These are phyloP conservation scores for Arxiozyma telluris DNA, from an alignment of 1,139 yeast species.

Conservation along the genomic window DNA sequence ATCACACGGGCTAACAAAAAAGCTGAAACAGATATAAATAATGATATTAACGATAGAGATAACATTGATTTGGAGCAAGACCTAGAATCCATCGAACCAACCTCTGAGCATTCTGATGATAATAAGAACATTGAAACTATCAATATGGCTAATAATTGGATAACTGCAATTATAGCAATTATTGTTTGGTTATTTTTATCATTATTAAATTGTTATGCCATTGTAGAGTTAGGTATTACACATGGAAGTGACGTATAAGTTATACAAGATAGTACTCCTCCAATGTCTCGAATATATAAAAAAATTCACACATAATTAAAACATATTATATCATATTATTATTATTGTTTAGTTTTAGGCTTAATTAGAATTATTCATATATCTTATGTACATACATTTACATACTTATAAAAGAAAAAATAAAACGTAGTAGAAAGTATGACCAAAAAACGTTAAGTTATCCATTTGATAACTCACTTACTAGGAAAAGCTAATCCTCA, in stretches of 20 bases:
- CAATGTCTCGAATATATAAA: no score
- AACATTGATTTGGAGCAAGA: background rate
- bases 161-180: slow-evolving; percentile 39
- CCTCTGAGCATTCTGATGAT: slow-evolving; percentile 5
- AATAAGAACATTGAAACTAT: slow-evolving; percentile 27
- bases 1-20: slow-evolving; percentile 14
- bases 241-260: slow-evolving; percentile 19
- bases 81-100: background rate
- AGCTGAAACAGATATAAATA: slow-evolving; percentile 5
- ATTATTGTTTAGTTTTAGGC: background rate
- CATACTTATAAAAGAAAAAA: background rate
- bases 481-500: no score
- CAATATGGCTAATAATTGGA: slow-evolving; percentile 56
- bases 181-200: slow-evolving; percentile 58
- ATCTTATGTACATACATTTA: background rate
- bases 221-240: slow-evolving; percentile 39
- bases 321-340: background rate
- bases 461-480: no score
- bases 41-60: slow-evolving; percentile 4
- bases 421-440: no score
- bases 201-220: slow-evolving; percentile 58
- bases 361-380: background rate
- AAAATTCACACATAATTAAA: no score
- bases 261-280: background rate
- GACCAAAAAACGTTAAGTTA: no score